Percentiles rank a stretch among this genome's conserved stretches.
These are phyloP conservation scores for Pythium phragmitis DNA, from an alignment of 352 stramenopile genomes.

Conservation along the genomic window DNA sequence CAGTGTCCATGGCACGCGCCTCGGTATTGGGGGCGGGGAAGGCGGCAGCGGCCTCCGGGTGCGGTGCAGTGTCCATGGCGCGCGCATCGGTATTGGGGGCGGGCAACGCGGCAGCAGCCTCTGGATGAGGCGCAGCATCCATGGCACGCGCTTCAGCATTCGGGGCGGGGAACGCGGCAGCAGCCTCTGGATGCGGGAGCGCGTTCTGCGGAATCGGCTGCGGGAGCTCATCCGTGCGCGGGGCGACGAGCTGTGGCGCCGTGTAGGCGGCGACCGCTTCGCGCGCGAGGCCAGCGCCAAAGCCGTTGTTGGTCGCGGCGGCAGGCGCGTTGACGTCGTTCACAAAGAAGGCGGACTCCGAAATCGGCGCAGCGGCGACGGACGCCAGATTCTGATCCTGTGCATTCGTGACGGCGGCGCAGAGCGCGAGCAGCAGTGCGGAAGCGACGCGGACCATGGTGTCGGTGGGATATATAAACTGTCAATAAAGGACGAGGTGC, in stretches of 20 bases:
- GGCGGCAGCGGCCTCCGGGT: not conserved
- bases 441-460: slow-evolving; percentile 17
- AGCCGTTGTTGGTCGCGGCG: slow-evolving; percentile 15
- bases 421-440: slow-evolving; percentile 17
- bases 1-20: not conserved
- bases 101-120: not conserved
- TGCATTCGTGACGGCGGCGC: not conserved
- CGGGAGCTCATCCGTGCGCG: slow-evolving; percentile 17
- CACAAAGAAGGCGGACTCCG: slow-evolving; percentile 12
- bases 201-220: slow-evolving; percentile 22
- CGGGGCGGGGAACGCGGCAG: not conserved
- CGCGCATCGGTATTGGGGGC: not conserved
- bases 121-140: not conserved
- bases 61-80: not conserved
- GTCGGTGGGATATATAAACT: not conserved
- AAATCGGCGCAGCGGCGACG: not conserved
- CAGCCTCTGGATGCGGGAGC: not conserved
- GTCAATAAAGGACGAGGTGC: not conserved
- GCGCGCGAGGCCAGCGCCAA: slow-evolving; percentile 3
- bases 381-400: slow-evolving; percentile 9
- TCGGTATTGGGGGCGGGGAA: not conserved
- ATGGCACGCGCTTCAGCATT: not conserved
- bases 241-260: slow-evolving; percentile 22
- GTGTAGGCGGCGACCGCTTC: slow-evolving; percentile 17
- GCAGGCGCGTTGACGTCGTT: slow-evolving; percentile 21